A percentile compares a stretch with the other conserved stretches of the same genome.
phyloP scores from a whole-genome alignment of 2,329 filamentous ascomycete species.

The Fusarium nanum region DNA sequence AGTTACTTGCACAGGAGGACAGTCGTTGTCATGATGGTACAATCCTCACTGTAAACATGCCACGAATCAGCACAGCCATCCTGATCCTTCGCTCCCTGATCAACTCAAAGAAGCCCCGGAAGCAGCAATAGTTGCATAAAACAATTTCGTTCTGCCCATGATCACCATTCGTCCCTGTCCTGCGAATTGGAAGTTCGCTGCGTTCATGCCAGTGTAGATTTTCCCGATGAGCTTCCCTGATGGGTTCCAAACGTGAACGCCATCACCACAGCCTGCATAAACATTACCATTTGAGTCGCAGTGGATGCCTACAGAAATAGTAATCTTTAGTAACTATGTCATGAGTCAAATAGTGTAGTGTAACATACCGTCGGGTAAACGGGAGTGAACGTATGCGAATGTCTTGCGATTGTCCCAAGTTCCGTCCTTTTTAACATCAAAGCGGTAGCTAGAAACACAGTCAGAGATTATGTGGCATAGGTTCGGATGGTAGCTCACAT shows the following conservation, averaged over 20 bases:
- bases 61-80: not conserved
- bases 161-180: conserved; percentile 53
- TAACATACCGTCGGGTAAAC: conserved; percentile 67
- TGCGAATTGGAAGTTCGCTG: conserved; percentile 61
- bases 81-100: not conserved
- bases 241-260: conserved; percentile 61
- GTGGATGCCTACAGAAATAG: conserved; percentile 59
- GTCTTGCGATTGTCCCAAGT: conserved; percentile 61
- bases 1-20: not conserved
- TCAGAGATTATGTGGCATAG: fast-evolving
- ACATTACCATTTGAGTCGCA: conserved; percentile 66
- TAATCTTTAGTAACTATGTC: no score
- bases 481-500: conserved; percentile 53
- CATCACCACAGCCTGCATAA: conserved; percentile 62
- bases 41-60: no score
- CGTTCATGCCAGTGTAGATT: conserved; percentile 61
- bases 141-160: conserved; percentile 51
- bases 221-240: conserved; percentile 64
- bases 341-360: fast-evolving
- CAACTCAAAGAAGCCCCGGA: conserved; percentile 29
- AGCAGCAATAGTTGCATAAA: conserved; percentile 47
- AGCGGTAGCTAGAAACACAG: conserved; percentile 55
- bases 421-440: conserved; percentile 58
- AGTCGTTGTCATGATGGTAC: no score
- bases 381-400: conserved; percentile 67